Conservation (phyloP, 2,329 filamentous ascomycete species). For the Sclerotinia nivalis region DNA sequence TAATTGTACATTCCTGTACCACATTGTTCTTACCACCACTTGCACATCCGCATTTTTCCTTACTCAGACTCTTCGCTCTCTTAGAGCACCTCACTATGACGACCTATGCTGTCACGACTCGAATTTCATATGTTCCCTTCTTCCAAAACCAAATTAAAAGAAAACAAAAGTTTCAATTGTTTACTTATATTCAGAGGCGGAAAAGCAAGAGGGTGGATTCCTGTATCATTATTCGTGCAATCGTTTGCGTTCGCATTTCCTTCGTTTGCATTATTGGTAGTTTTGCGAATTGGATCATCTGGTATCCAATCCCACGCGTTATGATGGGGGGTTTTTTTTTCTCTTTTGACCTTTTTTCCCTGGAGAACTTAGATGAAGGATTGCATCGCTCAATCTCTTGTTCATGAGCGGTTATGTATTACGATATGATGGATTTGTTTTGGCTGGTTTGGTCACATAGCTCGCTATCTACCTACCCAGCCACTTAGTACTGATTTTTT, state of each 20-base stretch:
- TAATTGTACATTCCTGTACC: slow-evolving; percentile 8
- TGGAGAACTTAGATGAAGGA: neutral
- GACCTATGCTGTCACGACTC: slow-evolving; percentile 19
- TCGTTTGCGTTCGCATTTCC: slow-evolving; percentile 3
- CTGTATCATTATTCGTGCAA: slow-evolving; percentile 18
- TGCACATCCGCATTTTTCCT: slow-evolving; percentile 13
- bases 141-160: neutral
- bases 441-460: slow-evolving; percentile 13
- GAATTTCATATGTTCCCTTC: slow-evolving; percentile 11
- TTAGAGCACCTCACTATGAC: slow-evolving; percentile 7
- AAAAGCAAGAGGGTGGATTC: neutral
- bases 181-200: neutral
- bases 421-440: slow-evolving; percentile 17
- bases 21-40: slow-evolving; percentile 5
- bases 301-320: slow-evolving; percentile 14
- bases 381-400: slow-evolving; percentile 1
- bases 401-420: slow-evolving; percentile 13
- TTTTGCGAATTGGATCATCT: slow-evolving; percentile 3
- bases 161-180: slow-evolving; percentile 7
- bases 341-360: neutral
- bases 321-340: neutral
- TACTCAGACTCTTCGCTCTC: neutral
- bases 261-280: slow-evolving; percentile 21
- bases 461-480: slow-evolving; percentile 10
- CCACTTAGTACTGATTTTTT: neutral